A percentile compares a stretch with the other conserved stretches of the same genome.
Conservation (phyloP, 148 eudicot species). For the Tetragonia tetragonoides region DNA sequence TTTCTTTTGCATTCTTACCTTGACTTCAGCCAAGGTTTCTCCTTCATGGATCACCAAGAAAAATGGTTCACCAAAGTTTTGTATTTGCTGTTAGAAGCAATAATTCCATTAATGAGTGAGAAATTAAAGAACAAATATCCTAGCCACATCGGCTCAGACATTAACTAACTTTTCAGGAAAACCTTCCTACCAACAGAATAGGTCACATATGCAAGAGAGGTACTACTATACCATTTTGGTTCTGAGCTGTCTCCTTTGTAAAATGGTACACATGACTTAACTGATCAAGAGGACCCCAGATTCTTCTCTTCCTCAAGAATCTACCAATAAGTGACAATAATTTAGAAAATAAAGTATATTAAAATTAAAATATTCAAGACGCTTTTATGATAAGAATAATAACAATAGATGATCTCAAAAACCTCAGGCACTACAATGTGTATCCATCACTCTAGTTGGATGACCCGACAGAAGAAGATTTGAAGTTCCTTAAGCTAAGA, state of each 20-base stretch:
- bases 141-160: background rate
- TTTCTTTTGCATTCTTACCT: no score
- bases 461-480: background rate
- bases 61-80: constrained; percentile 89
- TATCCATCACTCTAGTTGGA: background rate
- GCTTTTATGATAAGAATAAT: background rate
- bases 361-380: background rate
- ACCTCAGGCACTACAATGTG: background rate
- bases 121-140: background rate
- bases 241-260: constrained; percentile 74
- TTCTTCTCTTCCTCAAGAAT: constrained; percentile 91
- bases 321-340: constrained; percentile 34
- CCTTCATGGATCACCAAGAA: constrained; percentile 86
- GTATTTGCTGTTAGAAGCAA: constrained; percentile 56
- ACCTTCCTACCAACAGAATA: background rate
- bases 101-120: background rate
- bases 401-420: background rate
- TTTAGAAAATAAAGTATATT: no score
- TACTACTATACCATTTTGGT: constrained; percentile 77
- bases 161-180: background rate
- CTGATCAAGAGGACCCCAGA: constrained; percentile 76
- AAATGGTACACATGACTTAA: constrained; percentile 87
- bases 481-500: background rate
- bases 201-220: background rate
- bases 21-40: constrained; percentile 79